These are phyloP conservation scores for Colletotrichum sp. DNA, from an alignment of 2,329 filamentous ascomycete species.

Conservation along the genomic window DNA sequence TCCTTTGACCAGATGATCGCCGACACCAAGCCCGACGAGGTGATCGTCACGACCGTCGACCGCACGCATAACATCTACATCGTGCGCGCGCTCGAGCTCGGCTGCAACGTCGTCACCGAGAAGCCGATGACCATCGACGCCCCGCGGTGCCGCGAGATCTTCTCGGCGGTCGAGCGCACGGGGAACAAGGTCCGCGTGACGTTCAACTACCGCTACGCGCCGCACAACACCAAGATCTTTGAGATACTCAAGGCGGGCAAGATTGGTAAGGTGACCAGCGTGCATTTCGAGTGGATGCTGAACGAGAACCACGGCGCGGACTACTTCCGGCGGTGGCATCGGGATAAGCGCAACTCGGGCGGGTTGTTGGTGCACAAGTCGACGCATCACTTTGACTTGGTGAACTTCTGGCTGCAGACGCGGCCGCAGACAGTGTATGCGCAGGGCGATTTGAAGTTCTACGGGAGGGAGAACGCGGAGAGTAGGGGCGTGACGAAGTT, in stretches of 20 bases:
- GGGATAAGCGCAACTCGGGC: slow-evolving; percentile 52
- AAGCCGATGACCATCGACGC: slow-evolving; percentile 60
- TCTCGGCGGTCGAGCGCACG: slow-evolving; percentile 56
- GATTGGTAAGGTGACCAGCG: slow-evolving; percentile 48
- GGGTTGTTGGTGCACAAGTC: slow-evolving; percentile 55
- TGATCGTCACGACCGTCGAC: slow-evolving; percentile 69
- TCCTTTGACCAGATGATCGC: slow-evolving; percentile 64
- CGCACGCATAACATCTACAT: slow-evolving; percentile 67
- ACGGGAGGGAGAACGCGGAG: slow-evolving; percentile 55
- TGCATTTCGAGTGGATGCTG: slow-evolving; percentile 57
- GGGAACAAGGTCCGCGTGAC: slow-evolving; percentile 48
- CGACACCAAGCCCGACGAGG: slow-evolving; percentile 62
- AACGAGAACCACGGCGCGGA: slow-evolving; percentile 54
- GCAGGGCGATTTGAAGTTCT: slow-evolving; percentile 52
- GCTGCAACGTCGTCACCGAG: slow-evolving; percentile 54
- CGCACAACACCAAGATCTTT: slow-evolving; percentile 55
- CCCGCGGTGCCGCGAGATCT: slow-evolving; percentile 57
- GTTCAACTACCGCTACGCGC: slow-evolving; percentile 58
- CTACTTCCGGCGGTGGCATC: slow-evolving; percentile 56
- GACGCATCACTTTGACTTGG: slow-evolving; percentile 56
- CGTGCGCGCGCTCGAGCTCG: slow-evolving; percentile 57
- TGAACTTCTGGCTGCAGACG: slow-evolving; percentile 55
- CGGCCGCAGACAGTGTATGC: slow-evolving; percentile 48
- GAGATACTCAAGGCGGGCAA: slow-evolving; percentile 47
- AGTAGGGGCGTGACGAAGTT: slow-evolving; percentile 51